Conservation (phyloP, 768 basidiomycete species). For the Asterophora parasitica region DNA sequence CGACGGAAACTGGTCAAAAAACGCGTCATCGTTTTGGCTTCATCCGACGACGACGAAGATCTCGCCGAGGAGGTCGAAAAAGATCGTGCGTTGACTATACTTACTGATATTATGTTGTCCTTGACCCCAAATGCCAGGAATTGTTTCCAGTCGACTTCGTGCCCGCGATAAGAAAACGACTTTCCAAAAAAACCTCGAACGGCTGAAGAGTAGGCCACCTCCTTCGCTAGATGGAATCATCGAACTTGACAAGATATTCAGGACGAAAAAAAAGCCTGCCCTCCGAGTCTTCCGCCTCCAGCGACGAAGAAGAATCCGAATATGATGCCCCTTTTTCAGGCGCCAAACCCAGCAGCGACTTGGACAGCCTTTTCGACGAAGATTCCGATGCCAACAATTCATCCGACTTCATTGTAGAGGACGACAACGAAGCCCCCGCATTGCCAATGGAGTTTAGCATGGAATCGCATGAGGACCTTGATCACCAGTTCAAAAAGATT, state of each 20-base stretch:
- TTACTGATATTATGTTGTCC: not conserved
- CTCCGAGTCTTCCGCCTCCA: slow-evolving; percentile 23
- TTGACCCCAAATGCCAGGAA: slow-evolving; percentile 34
- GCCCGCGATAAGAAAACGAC: slow-evolving; percentile 50
- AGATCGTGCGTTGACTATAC: slow-evolving; percentile 36
- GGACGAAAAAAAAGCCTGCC: slow-evolving; percentile 43
- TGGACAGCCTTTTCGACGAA: slow-evolving; percentile 32
- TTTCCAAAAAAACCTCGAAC: slow-evolving; percentile 63
- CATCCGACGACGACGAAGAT: slow-evolving; percentile 35
- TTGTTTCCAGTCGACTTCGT: slow-evolving; percentile 62
- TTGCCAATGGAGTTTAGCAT: slow-evolving; percentile 82
- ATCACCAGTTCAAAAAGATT: slow-evolving; percentile 80
- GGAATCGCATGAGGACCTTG: slow-evolving; percentile 68
- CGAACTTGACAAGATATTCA: slow-evolving; percentile 15
- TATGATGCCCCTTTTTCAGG: slow-evolving; percentile 37
- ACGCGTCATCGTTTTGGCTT: slow-evolving; percentile 31
- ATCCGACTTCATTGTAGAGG: slow-evolving; percentile 59
- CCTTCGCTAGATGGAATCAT: not conserved
- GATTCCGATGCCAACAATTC: slow-evolving; percentile 35
- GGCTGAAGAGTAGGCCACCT: slow-evolving; percentile 50
- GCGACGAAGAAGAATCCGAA: slow-evolving; percentile 18
- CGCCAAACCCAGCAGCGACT: slow-evolving; percentile 37
- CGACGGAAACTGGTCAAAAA: slow-evolving; percentile 35
- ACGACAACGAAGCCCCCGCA: slow-evolving; percentile 42
- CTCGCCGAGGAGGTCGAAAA: slow-evolving; percentile 47